phyloP scores from a whole-genome alignment of 2,329 filamentous ascomycete genomes.

The Amauroascus verrucosus region DNA sequence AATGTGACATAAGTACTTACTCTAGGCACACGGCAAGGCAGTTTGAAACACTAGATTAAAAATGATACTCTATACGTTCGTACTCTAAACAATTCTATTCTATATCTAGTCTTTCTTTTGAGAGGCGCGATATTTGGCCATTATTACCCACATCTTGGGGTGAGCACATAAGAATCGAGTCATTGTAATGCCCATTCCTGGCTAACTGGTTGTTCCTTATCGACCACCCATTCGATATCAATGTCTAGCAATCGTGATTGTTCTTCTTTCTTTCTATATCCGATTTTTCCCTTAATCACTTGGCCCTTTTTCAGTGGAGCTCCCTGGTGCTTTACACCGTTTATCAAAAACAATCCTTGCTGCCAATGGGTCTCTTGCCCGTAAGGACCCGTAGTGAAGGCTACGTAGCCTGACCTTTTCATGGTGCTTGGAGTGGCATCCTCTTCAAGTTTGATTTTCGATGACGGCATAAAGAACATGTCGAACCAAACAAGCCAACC shows the following conservation, averaged over 20 bases:
- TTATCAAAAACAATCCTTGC: slow-evolving; percentile 65
- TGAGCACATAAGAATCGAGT: no score
- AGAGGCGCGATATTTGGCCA: no score
- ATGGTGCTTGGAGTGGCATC: slow-evolving; percentile 51
- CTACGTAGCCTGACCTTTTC: slow-evolving; percentile 54
- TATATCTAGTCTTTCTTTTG: neutral
- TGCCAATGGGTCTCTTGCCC: slow-evolving; percentile 80
- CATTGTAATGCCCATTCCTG: slow-evolving; percentile 36
- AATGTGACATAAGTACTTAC: neutral
- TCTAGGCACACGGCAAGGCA: slow-evolving; percentile 14
- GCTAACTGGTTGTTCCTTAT: slow-evolving; percentile 32
- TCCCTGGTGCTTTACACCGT: slow-evolving; percentile 43
- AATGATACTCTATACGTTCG: neutral
- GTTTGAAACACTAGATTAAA: slow-evolving; percentile 4
- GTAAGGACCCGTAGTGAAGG: slow-evolving; percentile 77
- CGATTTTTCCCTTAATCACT: slow-evolving; percentile 55
- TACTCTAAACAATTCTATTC: slow-evolving; percentile 3
- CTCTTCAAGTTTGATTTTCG: slow-evolving; percentile 40
- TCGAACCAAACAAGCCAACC: slow-evolving; percentile 92
- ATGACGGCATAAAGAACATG: slow-evolving; percentile 68
- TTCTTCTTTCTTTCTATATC: slow-evolving; percentile 58
- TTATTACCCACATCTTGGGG: no score
- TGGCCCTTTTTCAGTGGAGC: slow-evolving; percentile 44
- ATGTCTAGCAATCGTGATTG: slow-evolving; percentile 61
- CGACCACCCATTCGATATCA: slow-evolving; percentile 50